A percentile compares a stretch with the other conserved stretches of the same genome.
These are phyloP conservation scores for Malus sieversii DNA, from an alignment of 306 rosid genomes.

Conservation along the genomic window DNA sequence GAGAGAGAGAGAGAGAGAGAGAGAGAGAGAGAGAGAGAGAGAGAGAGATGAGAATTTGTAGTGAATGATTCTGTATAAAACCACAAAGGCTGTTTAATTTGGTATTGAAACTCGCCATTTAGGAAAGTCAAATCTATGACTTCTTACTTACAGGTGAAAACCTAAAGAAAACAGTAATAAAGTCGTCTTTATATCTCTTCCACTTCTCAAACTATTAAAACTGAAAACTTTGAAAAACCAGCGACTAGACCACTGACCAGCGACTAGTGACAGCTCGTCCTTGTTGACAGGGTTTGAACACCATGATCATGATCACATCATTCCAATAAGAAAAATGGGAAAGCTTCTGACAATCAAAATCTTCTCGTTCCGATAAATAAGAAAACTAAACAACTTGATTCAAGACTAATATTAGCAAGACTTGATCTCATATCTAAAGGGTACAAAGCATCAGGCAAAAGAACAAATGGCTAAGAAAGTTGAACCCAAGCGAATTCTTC, in stretches of 20 bases:
- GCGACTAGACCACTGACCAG: not conserved
- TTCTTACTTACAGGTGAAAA: no score
- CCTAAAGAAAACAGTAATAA: not conserved
- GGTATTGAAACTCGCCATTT: no score
- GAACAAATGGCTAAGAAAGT: constrained; percentile 30
- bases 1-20: no score
- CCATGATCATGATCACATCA: not conserved
- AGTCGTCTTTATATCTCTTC: not conserved
- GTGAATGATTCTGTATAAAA: no score
- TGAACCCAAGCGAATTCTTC: constrained; percentile 71
- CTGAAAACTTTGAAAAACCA: no score
- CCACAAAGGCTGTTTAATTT: no score
- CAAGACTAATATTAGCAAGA: not conserved
- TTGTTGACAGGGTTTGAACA: not conserved
- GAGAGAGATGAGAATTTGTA: no score
- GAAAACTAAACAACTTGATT: not conserved
- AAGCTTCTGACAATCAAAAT: not conserved
- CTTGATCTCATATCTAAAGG: not conserved
- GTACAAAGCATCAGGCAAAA: not conserved
- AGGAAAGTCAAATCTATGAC: fast-evolving
- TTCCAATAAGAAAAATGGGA: not conserved
- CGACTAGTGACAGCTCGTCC: not conserved
- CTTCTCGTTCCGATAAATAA: not conserved
- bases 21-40: no score
- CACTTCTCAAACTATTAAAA: no score